Conservation (phyloP, 495 filamentous ascomycete genomes). For the Oidiodendron maius region DNA sequence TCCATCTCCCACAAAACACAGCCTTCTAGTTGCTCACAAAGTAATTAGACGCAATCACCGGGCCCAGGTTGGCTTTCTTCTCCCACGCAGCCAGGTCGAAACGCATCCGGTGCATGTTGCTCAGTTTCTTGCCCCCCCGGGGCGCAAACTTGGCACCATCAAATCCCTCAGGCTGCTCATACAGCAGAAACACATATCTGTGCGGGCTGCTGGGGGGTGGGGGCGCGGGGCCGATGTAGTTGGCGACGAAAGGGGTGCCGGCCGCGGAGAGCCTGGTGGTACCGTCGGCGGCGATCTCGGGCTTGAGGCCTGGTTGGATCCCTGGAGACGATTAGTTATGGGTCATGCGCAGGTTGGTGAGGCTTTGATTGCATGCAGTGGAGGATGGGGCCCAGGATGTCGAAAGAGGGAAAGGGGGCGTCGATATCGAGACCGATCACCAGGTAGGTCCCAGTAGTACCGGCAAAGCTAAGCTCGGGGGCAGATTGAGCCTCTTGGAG, state of each 20-base stretch:
- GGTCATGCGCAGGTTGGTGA: conserved; percentile 1
- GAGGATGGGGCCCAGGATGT: conserved; percentile 43
- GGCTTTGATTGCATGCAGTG: conserved; percentile 39
- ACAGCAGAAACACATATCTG: conserved; percentile 52
- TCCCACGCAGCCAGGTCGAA: conserved; percentile 46
- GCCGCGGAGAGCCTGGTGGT: background rate
- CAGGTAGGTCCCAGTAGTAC: conserved; percentile 30
- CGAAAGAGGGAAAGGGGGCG: conserved; percentile 44
- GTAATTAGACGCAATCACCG: conserved; percentile 47
- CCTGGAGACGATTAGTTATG: conserved; percentile 27
- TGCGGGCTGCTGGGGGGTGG: conserved; percentile 45
- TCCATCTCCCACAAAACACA: too few species aligned
- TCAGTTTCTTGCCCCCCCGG: conserved; percentile 33
- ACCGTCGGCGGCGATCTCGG: conserved; percentile 10
- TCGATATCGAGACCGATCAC: conserved; percentile 44
- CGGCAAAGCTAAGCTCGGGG: conserved; percentile 1
- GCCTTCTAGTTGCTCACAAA: conserved; percentile 26
- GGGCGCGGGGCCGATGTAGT: conserved; percentile 44
- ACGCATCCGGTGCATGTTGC: conserved; percentile 36
- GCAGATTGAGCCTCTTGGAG: conserved; percentile 3
- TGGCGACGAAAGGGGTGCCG: background rate
- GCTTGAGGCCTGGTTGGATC: conserved; percentile 41
- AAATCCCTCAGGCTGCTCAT: conserved; percentile 47
- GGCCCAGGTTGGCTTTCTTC: conserved; percentile 39
- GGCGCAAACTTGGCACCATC: conserved; percentile 38